These are phyloP conservation scores for Venustampulla echinocandica DNA, from an alignment of 495 filamentous ascomycete species.

Conservation along the genomic window DNA sequence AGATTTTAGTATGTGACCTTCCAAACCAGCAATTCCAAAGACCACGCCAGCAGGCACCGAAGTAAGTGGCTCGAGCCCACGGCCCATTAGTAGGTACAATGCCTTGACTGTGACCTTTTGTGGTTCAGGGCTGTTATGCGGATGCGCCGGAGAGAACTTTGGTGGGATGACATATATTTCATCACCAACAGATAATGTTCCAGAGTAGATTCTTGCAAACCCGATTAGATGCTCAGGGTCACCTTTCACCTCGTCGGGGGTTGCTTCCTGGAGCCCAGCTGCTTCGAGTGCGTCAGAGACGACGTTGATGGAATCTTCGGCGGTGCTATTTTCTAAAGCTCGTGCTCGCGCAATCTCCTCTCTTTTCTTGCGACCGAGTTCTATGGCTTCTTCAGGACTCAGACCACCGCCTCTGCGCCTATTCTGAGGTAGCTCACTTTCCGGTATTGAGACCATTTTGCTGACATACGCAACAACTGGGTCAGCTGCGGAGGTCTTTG, in stretches of 20 bases:
- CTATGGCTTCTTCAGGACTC: slow-evolving; percentile 80
- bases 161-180: slow-evolving; percentile 82
- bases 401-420: slow-evolving; percentile 59
- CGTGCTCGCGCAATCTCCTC: slow-evolving; percentile 75
- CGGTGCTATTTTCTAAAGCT: slow-evolving; percentile 31
- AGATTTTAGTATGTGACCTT: slow-evolving; percentile 86
- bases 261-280: slow-evolving; percentile 37
- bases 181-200: slow-evolving; percentile 82
- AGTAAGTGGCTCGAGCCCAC: slow-evolving; percentile 71
- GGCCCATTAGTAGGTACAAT: slow-evolving; percentile 93
- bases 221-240: slow-evolving; percentile 87
- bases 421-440: slow-evolving; percentile 78
- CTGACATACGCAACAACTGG: slow-evolving; percentile 93
- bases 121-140: slow-evolving; percentile 67
- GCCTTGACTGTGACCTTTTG: slow-evolving; percentile 77
- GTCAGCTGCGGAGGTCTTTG: slow-evolving; percentile 55
- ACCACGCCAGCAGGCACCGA: slow-evolving; percentile 90
- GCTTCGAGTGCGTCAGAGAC: slow-evolving; percentile 48
- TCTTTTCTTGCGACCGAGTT: slow-evolving; percentile 78
- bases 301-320: slow-evolving; percentile 28
- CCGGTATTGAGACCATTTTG: slow-evolving; percentile 94
- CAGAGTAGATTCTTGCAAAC: slow-evolving; percentile 89
- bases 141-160: slow-evolving; percentile 78
- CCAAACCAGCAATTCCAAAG: slow-evolving; percentile 90
- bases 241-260: slow-evolving; percentile 40